Evolutionary conservation across 1,139 yeast genomes (phyloP), one percentile per base, ranked within the genome.

Genomic region (Pichia terricola): DNA sequence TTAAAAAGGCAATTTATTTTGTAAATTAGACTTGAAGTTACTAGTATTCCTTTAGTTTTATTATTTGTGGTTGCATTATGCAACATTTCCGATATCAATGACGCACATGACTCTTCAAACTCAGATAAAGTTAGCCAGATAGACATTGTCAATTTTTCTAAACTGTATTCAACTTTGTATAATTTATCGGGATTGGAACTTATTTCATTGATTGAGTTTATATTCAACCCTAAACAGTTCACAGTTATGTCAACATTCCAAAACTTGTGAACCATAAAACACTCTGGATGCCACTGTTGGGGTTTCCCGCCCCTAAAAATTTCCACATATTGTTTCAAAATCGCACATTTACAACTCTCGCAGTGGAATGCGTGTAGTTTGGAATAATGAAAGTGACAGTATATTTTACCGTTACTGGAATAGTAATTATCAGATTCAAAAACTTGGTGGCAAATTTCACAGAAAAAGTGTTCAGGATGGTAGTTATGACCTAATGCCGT

Each of bases 231-330:
- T 35, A 81, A 73, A 4, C 75, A 67, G 46, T 75, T 81, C 0
- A 83, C 75, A 3, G 81, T 72, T n/a, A 88, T 69, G 47, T 81
- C 76, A 28, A 89, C 95, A 58, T 87, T 89, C 98, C 98, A 94
- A 58, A 88, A 89, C 61, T 89, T 89, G 67, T 85, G 89, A 41
- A 91, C 94, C 89, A 94, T 94, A 60, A 88, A 94, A 67, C 98
- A 94, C 62, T 94, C 98, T 3, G 97, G 97, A 62, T 94, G 99
- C 98, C 98, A 94, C 59, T 88, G 95, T 61, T 89, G 95, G 51
- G 84, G 83, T 54, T 84, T 74, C n/a, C 96, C 96, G 40, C 96
- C 95, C 53, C 95, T 73, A 51, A 79, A 86, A 40, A 91, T 77
- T 62, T 91, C 96, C 34, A 89, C 96, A 64, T 88, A 91, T 60